Evolutionary conservation across 75 land plant species (phyloP).

Genomic region (Selaginella moellendorffii): DNA sequence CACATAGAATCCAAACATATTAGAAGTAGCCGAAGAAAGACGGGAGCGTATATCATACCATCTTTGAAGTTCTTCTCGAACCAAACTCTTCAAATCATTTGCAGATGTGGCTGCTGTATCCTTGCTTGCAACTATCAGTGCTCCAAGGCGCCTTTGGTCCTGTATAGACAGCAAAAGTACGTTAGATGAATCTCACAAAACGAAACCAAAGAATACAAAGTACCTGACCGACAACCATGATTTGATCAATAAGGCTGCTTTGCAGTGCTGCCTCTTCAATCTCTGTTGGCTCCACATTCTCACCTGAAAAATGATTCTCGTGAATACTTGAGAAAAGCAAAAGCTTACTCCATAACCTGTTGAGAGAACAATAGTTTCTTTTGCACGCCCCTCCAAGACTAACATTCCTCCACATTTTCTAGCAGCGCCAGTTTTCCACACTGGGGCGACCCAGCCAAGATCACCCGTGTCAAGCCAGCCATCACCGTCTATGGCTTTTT

Average conservation of each 20-base stretch:
- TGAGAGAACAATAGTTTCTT: slow-evolving; percentile 91
- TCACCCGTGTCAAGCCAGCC: slow-evolving; percentile 90
- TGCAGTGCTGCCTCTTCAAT: slow-evolving; percentile 75
- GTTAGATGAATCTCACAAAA: not conserved
- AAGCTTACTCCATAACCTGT: slow-evolving; percentile 31
- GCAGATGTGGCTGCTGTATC: too few species aligned
- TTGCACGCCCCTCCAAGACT: slow-evolving; percentile 83
- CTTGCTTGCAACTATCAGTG: not conserved
- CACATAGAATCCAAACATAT: not conserved
- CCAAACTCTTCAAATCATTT: not conserved
- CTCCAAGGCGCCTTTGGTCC: not conserved
- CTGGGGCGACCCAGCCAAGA: slow-evolving; percentile 81
- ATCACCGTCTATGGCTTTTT: slow-evolving; percentile 43
- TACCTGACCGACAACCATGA: slow-evolving; percentile 92
- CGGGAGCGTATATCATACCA: too few species aligned
- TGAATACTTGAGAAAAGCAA: not conserved
- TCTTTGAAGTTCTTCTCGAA: not conserved
- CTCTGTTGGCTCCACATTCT: slow-evolving; percentile 83
- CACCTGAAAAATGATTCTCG: slow-evolving; percentile 42
- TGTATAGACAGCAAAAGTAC: not conserved
- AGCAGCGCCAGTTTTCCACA: slow-evolving; percentile 40
- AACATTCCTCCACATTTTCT: slow-evolving; percentile 63
- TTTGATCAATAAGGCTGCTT: slow-evolving; percentile 67
- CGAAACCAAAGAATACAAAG: not conserved
- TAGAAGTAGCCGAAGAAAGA: too few species aligned